Base-by-base conservation (phyloP, 805 yeast genomes). In the Yarrowia sp. region DNA sequence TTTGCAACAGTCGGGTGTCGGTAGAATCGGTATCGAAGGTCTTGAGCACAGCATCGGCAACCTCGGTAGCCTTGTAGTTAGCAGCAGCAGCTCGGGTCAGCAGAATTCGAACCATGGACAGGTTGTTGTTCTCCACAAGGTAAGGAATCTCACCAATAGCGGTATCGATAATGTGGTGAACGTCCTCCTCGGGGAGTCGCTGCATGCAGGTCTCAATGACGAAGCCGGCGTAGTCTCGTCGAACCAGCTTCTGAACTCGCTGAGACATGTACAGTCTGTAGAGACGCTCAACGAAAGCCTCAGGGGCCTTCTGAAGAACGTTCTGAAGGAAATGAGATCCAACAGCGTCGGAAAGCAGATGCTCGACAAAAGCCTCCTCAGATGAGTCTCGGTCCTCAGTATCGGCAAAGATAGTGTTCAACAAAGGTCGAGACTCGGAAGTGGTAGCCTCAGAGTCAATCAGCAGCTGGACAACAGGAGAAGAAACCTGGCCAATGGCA, bases 271-370 rank as follows among this genome's bases (percentile, higher is more conserved):
- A 90, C 6, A 83, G 74, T 44, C 76, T 77, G 77, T 85, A 90
- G 53, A 93, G 75, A 70, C 96, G 82, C 70, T 87, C 89, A 18
- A 89, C 83, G 72, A 84, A 86, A 68, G 85, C 87, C 67, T 83
- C 76, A 68, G 95, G 85, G 67, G 87, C 86, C 66, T 82, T 83
- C 55, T 82, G 84, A 61, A 92, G 79, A 10, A 86, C 82, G 17
- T 86, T 82, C 74, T 95, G 91, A 32, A 93, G 79, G 78, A 95
- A 93, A 76, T 92, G 98, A 1, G 96, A 88, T 0, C 98, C 99
- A n/a, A 92, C 90, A 1, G 96, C 80, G 72, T 92, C 97, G 8
- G 95, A 84, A 41, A 93, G 77, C 64, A 92, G 79, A 71, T 88
- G 89, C 73, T 92, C 97, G 35, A 92, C 86, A 74, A 89, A 92